Conservation (phyloP, 176 grass and related monocot genomes). For the Phoenix dactylifera region DNA sequence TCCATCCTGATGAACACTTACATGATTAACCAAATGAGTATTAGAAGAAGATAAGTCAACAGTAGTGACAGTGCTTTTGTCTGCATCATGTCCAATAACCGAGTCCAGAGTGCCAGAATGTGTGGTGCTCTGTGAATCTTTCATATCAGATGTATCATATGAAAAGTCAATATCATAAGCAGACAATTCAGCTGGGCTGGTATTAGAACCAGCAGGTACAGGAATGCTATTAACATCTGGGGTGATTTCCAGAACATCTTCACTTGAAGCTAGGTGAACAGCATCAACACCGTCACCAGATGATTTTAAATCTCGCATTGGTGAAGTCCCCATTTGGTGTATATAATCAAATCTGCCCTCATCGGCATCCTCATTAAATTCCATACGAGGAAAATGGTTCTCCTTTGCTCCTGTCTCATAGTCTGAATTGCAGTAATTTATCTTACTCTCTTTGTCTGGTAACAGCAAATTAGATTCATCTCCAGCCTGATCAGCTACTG, state of each 20-base stretch:
- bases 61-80: not conserved
- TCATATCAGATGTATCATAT: not conserved
- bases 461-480: slow-evolving; percentile 14
- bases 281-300: not conserved
- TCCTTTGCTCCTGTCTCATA: slow-evolving; percentile 14
- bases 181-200: not conserved
- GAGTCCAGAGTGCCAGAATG: slow-evolving; percentile 4
- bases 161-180: not conserved
- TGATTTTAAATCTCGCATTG: not conserved
- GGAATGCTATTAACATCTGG: slow-evolving; percentile 9
- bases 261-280: not conserved
- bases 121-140: not conserved
- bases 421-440: slow-evolving; percentile 1
- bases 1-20: slow-evolving; percentile 14
- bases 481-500: not conserved
- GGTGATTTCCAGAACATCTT: slow-evolving; percentile 12
- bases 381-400: not conserved
- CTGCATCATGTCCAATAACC: too few species aligned
- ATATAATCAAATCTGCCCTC: slow-evolving; percentile 9
- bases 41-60: not conserved
- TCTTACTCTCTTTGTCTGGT: slow-evolving; percentile 12
- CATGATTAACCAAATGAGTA: not conserved
- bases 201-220: not conserved
- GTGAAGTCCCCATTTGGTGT: slow-evolving; percentile 3
- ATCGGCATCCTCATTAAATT: slow-evolving; percentile 12